Evolutionary conservation across 257 asterid species (phyloP).

Genomic region (Avicennia marina): DNA sequence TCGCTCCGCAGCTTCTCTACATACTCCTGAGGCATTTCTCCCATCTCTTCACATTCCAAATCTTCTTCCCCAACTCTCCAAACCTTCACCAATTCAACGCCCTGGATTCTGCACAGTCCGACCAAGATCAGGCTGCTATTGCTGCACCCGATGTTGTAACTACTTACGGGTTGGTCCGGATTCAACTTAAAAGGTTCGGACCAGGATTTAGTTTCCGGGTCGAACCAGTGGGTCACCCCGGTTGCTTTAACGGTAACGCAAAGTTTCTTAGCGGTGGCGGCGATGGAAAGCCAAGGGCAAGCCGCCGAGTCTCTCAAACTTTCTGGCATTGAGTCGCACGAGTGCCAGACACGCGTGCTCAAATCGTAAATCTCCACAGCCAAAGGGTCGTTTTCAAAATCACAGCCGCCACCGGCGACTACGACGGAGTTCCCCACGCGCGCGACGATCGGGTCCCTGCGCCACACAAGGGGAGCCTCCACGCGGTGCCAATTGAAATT

Average conservation of each 20-base stretch:
- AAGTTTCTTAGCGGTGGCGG: conserved; percentile 40
- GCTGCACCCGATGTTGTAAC: conserved; percentile 37
- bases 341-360: conserved; percentile 27
- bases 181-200: conserved; percentile 26
- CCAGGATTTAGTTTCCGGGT: conserved; percentile 50
- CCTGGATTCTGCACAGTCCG: conserved; percentile 30
- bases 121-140: conserved; percentile 31
- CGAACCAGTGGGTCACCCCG: conserved; percentile 48
- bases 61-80: conserved; percentile 34
- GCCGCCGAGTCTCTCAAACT: conserved; percentile 41
- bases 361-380: conserved; percentile 62
- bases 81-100: conserved; percentile 35
- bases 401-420: conserved; percentile 77
- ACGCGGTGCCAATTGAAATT: conserved; percentile 47
- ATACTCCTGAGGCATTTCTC: conserved; percentile 50
- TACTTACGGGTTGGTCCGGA: conserved; percentile 30
- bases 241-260: conserved; percentile 44
- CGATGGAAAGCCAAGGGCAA: conserved; percentile 47
- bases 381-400: conserved; percentile 62
- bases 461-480: conserved; percentile 48
- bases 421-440: conserved; percentile 45
- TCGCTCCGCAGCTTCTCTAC: conserved; percentile 36
- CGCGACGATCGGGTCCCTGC: conserved; percentile 64
- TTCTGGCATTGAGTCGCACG: conserved; percentile 54
- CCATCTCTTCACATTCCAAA: conserved; percentile 36